phyloP scores from a whole-genome alignment of 1,284 basidiomycete genomes.

The Apiotrichum veenhuisii region DNA sequence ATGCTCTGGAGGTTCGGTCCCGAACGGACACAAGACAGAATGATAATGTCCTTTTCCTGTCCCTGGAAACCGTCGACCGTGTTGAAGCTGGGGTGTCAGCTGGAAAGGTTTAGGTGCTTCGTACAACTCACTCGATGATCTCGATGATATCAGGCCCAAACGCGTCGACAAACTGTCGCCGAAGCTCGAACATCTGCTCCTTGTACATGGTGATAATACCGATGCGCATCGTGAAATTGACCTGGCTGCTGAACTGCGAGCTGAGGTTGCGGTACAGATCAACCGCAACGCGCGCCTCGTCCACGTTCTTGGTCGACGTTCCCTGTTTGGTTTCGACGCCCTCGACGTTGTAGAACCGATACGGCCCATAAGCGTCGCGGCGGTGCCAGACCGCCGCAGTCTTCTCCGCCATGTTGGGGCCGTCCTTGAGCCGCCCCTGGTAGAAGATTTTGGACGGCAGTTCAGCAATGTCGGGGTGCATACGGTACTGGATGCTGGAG shows the following conservation, averaged over 20 bases:
- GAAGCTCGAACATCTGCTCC: constrained; percentile 79
- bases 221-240: constrained; percentile 71
- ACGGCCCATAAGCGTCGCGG: constrained; percentile 74
- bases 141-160: constrained; percentile 71
- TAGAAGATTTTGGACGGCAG: constrained; percentile 92
- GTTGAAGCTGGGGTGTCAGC: constrained; percentile 62
- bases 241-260: constrained; percentile 58
- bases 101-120: neutral
- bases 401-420: constrained; percentile 79
- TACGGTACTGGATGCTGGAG: constrained; percentile 86
- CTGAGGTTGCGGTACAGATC: constrained; percentile 72
- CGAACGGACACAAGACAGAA: constrained; percentile 87
- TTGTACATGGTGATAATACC: constrained; percentile 96
- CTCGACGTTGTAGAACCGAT: constrained; percentile 80
- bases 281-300: constrained; percentile 74
- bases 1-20: constrained; percentile 74
- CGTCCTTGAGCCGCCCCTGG: constrained; percentile 72
- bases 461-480: constrained; percentile 93
- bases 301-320: constrained; percentile 73
- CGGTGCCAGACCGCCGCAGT: constrained; percentile 84
- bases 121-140: constrained; percentile 62
- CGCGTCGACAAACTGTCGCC: constrained; percentile 63
- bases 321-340: constrained; percentile 51
- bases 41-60: constrained; percentile 95
- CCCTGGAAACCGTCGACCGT: constrained; percentile 98